Conservation (phyloP, 2,329 filamentous ascomycete genomes). For the Penicillium polonicum region DNA sequence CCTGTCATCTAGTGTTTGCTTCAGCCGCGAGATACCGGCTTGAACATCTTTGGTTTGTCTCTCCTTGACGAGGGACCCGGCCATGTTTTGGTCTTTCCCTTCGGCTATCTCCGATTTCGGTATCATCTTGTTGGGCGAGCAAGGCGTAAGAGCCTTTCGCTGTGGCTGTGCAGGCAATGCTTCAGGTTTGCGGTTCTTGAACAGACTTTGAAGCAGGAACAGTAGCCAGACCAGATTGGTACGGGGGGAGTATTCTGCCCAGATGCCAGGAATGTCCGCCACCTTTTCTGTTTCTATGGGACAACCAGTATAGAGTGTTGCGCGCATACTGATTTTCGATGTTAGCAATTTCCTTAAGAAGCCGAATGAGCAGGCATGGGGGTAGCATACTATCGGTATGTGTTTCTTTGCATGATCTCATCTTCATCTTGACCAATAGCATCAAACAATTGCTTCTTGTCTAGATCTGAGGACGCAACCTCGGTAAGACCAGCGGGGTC, state of each 20-base stretch:
- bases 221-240: slow-evolving; percentile 66
- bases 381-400: slow-evolving; percentile 42
- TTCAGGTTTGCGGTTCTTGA: slow-evolving; percentile 41
- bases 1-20: slow-evolving; percentile 34
- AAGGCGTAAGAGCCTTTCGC: slow-evolving; percentile 33
- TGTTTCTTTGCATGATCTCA: slow-evolving; percentile 41
- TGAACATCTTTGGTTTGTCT: slow-evolving; percentile 15
- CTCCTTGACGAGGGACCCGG: slow-evolving; percentile 4
- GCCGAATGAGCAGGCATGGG: neutral
- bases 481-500: slow-evolving; percentile 27
- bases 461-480: slow-evolving; percentile 43
- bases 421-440: slow-evolving; percentile 44
- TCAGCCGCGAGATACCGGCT: slow-evolving; percentile 23
- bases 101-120: slow-evolving; percentile 5
- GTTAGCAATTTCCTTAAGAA: neutral
- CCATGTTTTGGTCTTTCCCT: neutral
- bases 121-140: slow-evolving; percentile 33
- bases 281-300: slow-evolving; percentile 42
- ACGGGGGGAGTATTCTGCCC: slow-evolving; percentile 57
- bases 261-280: slow-evolving; percentile 43
- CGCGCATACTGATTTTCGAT: slow-evolving; percentile 36
- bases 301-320: slow-evolving; percentile 44
- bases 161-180: slow-evolving; percentile 7
- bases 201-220: slow-evolving; percentile 58
- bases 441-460: slow-evolving; percentile 46